phyloP scores from a whole-genome alignment of 371 early-diverging fungal species.

The Dipsacomyces acuminosporus region DNA sequence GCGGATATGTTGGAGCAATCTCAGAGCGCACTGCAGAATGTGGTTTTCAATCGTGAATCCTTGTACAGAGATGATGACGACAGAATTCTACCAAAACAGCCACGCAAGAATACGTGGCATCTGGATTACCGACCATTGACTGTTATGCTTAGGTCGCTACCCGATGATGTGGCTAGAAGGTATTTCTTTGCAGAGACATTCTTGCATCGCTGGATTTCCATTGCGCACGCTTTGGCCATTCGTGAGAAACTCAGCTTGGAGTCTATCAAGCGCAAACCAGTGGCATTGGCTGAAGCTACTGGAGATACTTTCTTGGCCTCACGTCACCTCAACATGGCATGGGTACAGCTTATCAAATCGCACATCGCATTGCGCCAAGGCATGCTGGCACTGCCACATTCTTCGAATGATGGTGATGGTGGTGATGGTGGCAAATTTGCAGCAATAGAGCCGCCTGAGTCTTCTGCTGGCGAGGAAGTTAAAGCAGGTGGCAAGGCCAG shows the following conservation, averaged over 20 bases:
- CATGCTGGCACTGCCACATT: not conserved
- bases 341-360: conserved; percentile 30
- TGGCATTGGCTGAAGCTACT: not conserved
- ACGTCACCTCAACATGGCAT: conserved; percentile 21
- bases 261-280: conserved; percentile 1
- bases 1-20: not conserved
- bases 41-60: conserved; percentile 10
- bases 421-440: not conserved
- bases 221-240: conserved; percentile 38
- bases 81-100: conserved; percentile 5
- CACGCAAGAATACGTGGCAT: conserved; percentile 15
- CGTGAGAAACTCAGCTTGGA: conserved; percentile 13
- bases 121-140: conserved; percentile 35
- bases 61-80: conserved; percentile 9
- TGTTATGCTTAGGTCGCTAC: conserved; percentile 35
- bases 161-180: conserved; percentile 44
- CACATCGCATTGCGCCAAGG: conserved; percentile 24
- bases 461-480: too few relatives aligned
- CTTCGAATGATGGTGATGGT: not conserved
- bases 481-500: too few relatives aligned
- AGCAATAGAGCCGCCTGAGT: too few relatives aligned
- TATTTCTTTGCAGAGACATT: conserved; percentile 47
- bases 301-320: conserved; percentile 10
- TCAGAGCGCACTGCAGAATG: not conserved
- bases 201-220: conserved; percentile 41